Evolutionary conservation across 2,329 filamentous ascomycete species (phyloP).

Genomic region (Xylaria sp.): DNA sequence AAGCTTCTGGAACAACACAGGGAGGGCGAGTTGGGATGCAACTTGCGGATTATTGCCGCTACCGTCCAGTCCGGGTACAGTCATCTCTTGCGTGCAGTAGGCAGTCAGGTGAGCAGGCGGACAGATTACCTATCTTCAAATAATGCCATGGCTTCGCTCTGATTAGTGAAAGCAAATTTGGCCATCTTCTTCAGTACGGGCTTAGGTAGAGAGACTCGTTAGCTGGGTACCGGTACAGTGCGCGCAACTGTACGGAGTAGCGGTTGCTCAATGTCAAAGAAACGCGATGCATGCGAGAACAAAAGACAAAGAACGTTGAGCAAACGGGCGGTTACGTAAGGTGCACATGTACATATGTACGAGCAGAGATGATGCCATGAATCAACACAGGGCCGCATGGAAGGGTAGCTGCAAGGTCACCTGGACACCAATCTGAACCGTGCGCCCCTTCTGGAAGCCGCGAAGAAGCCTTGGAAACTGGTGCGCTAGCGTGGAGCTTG

Average conservation of each 20-base stretch:
- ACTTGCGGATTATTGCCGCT: slow-evolving; percentile 15
- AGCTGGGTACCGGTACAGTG: too few relatives aligned
- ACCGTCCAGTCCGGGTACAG: slow-evolving; percentile 12
- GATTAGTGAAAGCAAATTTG: background rate
- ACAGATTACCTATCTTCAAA: background rate
- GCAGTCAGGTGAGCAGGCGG: background rate
- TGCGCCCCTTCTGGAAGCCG: slow-evolving; percentile 30
- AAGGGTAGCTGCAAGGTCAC: slow-evolving; percentile 14
- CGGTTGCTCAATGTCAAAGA: too few relatives aligned
- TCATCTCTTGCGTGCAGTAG: background rate
- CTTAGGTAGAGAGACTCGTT: too few relatives aligned
- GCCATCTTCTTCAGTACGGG: background rate
- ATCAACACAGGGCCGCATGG: background rate
- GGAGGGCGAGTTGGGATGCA: slow-evolving; percentile 9
- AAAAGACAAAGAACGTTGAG: background rate
- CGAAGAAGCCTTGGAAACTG: slow-evolving; percentile 24
- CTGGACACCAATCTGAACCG: slow-evolving; percentile 22
- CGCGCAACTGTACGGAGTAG: too few relatives aligned
- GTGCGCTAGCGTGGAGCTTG: slow-evolving; percentile 1
- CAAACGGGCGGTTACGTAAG: background rate
- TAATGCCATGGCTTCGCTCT: background rate
- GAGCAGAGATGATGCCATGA: background rate
- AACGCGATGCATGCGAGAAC: background rate
- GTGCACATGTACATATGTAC: background rate
- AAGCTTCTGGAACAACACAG: slow-evolving; percentile 26